Base-by-base conservation (phyloP, 495 filamentous ascomycete genomes). In the Hypoxylon crocopeplum region DNA sequence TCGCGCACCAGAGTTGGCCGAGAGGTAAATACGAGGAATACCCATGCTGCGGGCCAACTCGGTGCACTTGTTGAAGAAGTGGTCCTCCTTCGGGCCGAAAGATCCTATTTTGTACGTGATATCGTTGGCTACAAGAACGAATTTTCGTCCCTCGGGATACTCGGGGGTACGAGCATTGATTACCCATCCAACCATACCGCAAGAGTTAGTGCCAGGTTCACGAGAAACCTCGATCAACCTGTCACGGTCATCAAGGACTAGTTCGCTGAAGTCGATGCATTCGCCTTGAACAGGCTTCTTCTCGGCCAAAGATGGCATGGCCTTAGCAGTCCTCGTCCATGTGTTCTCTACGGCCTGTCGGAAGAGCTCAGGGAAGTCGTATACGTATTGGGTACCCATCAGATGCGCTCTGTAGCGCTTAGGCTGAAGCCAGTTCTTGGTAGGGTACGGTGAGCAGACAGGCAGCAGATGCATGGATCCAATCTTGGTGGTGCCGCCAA, bases 331-430 rank as follows among this genome's bases (percentile, higher is more conserved):
- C 71, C 86, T 85, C 63, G 79, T 78, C 94, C 94, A 98, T 80
- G 85, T 90, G 79, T 97, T 97, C 77, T 97, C 92, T 75, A 96
- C 89, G 33, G 94, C 93, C 75, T 98, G 94, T 69, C 94, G 84
- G 89, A 98, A 98, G 25, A 98, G 87, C 80, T 98, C 95, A 6
- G 94, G 94, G 89, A 98, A 98, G 79, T 98, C 94, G 72, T 98
- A 98, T 54, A 97, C 95, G 64, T 97, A 98, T 72, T 98, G 94
- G 13, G 94, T 98, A 64, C 94, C 94, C 93, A 98, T 97, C 48
- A 98, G 72, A 74, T 98, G 94, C 44, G 94, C 94, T 86, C 95
- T 98, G 86, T 98, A 98, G 53, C 94, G 85, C 85, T 98, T 98
- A 57, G 94, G 94, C 78, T 98, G 94, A 59, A 98, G 81, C 88